A percentile compares a stretch with the other conserved stretches of the same genome.
Evolutionary conservation across 208 protist species (phyloP).

Genomic region (Borovskyia barvae): DNA sequence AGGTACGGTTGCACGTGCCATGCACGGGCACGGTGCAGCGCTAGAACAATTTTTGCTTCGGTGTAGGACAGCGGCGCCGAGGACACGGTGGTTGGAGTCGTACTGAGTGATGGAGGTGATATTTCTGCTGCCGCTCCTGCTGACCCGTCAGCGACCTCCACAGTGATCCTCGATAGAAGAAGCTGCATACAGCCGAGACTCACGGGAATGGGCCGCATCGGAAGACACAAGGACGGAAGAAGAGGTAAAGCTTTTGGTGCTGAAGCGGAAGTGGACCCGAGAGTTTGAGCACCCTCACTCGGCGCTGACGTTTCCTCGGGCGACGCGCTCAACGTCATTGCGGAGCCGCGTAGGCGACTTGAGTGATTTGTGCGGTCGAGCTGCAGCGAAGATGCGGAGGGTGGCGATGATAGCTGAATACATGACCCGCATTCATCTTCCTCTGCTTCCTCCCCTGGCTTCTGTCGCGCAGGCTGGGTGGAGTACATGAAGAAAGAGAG

Average conservation of each 20-base stretch:
- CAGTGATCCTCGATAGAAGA: constrained; percentile 11
- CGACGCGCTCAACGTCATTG: too few species aligned
- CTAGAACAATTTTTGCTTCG: constrained; percentile 17
- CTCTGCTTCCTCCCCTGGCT: neutral
- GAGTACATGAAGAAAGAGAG: constrained; percentile 54
- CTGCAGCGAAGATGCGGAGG: too few species aligned
- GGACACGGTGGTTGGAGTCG: neutral
- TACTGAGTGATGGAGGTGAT: neutral
- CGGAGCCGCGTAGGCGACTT: too few species aligned
- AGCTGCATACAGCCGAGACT: constrained; percentile 22
- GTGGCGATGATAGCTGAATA: neutral
- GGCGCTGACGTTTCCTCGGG: too few species aligned
- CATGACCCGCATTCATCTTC: neutral
- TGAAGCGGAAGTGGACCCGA: too few species aligned
- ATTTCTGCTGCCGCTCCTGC: neutral
- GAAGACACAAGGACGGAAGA: neutral
- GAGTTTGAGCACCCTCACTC: too few species aligned
- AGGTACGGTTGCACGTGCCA: constrained; percentile 55
- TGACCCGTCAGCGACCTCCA: neutral
- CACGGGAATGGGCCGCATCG: constrained; percentile 15
- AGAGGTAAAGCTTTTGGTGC: too few species aligned
- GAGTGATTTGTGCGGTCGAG: too few species aligned
- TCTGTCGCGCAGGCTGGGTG: constrained; percentile 48
- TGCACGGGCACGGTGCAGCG: constrained; percentile 21
- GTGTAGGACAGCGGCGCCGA: constrained; percentile 14